Conservation (phyloP, 2,329 filamentous ascomycete genomes). For the Xylaria sp. region DNA sequence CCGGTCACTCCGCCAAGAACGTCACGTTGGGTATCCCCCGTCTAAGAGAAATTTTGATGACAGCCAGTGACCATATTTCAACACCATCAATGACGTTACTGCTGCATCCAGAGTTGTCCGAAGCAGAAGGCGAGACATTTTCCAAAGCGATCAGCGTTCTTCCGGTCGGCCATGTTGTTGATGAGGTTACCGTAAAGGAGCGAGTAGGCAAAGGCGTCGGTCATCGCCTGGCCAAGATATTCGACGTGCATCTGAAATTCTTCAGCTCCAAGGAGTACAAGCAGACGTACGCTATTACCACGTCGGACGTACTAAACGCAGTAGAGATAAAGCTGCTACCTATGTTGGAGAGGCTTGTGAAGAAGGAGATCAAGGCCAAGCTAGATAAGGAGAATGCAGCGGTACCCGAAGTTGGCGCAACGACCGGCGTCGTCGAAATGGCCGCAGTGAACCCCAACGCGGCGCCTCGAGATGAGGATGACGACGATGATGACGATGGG, state of each 20-base stretch:
- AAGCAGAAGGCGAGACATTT: conserved; percentile 78
- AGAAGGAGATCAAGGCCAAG: conserved; percentile 86
- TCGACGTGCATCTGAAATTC: conserved; percentile 82
- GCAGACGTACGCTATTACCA: conserved; percentile 83
- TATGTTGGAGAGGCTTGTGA: conserved; percentile 74
- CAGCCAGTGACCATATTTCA: conserved; percentile 86
- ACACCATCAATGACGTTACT: conserved; percentile 91
- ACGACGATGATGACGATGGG: conserved; percentile 76
- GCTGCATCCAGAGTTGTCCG: conserved; percentile 75
- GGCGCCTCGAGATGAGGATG: conserved; percentile 61
- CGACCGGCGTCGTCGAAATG: conserved; percentile 63
- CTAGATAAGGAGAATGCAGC: conserved; percentile 72
- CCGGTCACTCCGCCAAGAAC: conserved; percentile 97
- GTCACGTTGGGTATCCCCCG: conserved; percentile 98
- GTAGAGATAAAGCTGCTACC: conserved; percentile 85
- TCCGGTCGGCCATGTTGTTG: conserved; percentile 83
- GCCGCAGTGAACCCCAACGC: conserved; percentile 52
- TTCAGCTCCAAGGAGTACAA: conserved; percentile 87
- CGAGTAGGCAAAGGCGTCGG: conserved; percentile 76
- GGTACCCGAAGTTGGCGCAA: conserved; percentile 76
- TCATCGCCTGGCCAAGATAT: conserved; percentile 80
- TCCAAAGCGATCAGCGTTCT: conserved; percentile 92
- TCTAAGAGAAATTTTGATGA: conserved; percentile 98
- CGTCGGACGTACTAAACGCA: conserved; percentile 79
- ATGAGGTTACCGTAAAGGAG: conserved; percentile 84